Evolutionary conservation across 768 basidiomycete genomes (phyloP), one percentile per base, ranked within the genome.

Genomic region (Suillus plorans): DNA sequence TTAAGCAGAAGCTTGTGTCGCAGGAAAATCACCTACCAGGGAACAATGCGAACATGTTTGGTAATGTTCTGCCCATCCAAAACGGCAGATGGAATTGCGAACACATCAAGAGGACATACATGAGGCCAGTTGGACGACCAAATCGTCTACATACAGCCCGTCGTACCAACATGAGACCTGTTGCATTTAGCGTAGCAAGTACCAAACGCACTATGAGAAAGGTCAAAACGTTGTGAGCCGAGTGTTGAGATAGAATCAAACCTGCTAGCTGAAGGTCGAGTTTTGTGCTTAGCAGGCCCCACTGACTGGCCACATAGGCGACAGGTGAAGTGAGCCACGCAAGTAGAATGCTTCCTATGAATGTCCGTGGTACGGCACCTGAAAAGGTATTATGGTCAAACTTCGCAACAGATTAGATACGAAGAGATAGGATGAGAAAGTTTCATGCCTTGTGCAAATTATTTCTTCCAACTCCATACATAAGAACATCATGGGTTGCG

Each of bases 81-180:
- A 94, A 99, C 8, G 89, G 89, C 6, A 96, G 72, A 73, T 99
- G 97, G 72, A 97, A 99, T 72, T 97, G 95, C 0, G 89, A 86
- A 68, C 86, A 82, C 4, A 87, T 87, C n/a, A 97, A 73, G 0
- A 95, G 66, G 1, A 84, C 75, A 73, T 89, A 97, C 69, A 86
- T 81, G 18, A 82, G 70, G 16, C 86, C 80, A 0, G 88, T 82
- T 4, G 75, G 72, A 2, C 79, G 75, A 18, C 92, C 94, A 68
- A 89, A 97, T 22, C 90, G 85, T 13, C 76, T 75, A 0, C 83
- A 79, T 1, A 92, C 82, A 2, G 88, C 85, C 47, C 85, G 84
- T 53, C 89, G 81, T 28, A 98, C 73, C 53, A 88, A 79, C 63
- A 83, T 81, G 41, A 98, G 80, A 1, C 85, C 81, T 20, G 84